phyloP scores from a whole-genome alignment of 768 basidiomycete genomes.

The Amylocystis lapponica region DNA sequence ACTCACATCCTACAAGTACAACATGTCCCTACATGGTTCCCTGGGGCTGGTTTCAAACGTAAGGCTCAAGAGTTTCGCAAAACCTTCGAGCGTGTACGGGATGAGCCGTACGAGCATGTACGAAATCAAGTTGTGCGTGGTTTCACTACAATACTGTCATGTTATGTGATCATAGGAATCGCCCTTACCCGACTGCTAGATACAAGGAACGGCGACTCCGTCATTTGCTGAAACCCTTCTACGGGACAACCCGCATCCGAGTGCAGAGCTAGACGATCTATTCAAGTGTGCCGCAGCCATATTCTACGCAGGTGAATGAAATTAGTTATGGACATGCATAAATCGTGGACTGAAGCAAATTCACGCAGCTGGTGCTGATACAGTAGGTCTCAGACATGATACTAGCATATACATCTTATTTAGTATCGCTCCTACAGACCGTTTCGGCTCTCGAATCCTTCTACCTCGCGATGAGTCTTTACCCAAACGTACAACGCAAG shows the following conservation, averaged over 20 bases:
- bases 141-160: too few species aligned
- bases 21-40: conserved; percentile 14
- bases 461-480: conserved; percentile 24
- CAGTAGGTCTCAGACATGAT: too few species aligned
- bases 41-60: conserved; percentile 10
- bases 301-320: neutral
- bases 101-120: neutral
- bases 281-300: neutral
- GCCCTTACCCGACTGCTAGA: too few species aligned
- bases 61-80: neutral
- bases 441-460: conserved; percentile 12
- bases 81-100: neutral
- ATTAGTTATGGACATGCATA: neutral
- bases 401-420: too few species aligned
- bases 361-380: conserved; percentile 1
- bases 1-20: conserved; percentile 2
- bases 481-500: conserved; percentile 24
- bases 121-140: neutral
- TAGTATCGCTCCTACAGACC: neutral
- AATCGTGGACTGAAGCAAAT: neutral
- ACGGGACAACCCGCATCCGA: neutral
- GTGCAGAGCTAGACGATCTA: neutral
- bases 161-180: too few species aligned
- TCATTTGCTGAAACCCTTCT: neutral
- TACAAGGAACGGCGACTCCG: neutral